Base-by-base conservation (phyloP, 345 rosid species). In the Euclidium syriacum region DNA sequence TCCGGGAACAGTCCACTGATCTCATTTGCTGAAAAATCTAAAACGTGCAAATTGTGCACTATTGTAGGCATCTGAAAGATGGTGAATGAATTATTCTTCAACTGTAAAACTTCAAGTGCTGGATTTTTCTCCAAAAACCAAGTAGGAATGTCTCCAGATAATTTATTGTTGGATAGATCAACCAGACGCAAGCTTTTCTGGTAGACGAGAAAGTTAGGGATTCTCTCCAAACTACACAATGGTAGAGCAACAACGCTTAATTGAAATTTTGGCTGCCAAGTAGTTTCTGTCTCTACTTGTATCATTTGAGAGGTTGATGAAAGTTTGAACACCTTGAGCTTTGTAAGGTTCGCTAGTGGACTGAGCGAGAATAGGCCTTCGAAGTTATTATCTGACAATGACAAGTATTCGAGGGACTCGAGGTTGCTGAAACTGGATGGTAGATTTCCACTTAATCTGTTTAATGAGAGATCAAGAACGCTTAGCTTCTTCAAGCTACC, bases 101-200 rank as follows among this genome's bases (percentile, higher is more conserved):
- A 9, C 12, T 25, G 18, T 35, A 70, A 49, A 14, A 12, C 22
- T 5, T 54, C 17, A 0, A 70, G 61, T 17, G 39, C 34, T 3
- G 19, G 10, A 33, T 53, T 70, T 35, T 62, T 35, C 3, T 1
- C 24, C 32, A 70, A 16, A 5, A 70, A 4, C 74, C 74, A 70
- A 10, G 19, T 3, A 52, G 74, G 68, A 49, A 61, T n/a, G 0
- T 1, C 9, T 62, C 50, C 74, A 2, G 24, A 29, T 1, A 70
- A 23, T 1, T 25, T 52, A 14, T 61, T 70, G 16, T 20, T 6
- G 0, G 68, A 53, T 0, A 70, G 56, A 50, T 70, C 74, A 52
- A 44, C 12, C 1, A 23, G 48, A 14, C 48, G 34, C 23, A 70
- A 27, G 4, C 44, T 16, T 6, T 34, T 43, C 4, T 70, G 63